Base-by-base conservation (phyloP, 2,329 filamentous ascomycete species). In the Tolypocladium tundrense region DNA sequence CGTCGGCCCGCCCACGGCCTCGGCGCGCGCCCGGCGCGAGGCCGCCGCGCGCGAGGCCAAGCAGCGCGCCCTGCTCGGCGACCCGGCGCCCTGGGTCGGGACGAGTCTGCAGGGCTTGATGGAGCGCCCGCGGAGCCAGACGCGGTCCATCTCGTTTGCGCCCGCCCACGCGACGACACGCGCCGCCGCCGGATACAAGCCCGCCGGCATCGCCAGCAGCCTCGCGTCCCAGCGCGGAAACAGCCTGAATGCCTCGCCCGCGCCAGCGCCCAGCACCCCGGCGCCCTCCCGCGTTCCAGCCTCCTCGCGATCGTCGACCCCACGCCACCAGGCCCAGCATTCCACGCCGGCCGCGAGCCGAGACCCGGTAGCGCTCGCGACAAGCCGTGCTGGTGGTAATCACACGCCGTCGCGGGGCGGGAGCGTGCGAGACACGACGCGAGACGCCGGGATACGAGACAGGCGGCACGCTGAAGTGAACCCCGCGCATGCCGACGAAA, bases 51-150 rank as follows among this genome's bases (percentile, higher is more conserved):
- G 68, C 41, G 55, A 52, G 9, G 56, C 54, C 1, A 70, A 66
- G 55, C 70, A 71, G 63, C 62, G 65, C 24, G 59, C 59, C 16
- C 51, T 66, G 19, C 53, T 66, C 19, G 55, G 33, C 4, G 58
- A 58, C 11, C 43, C 48, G 16, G 54, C 40, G 54, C 63, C 67
- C 1, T 70, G 66, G 63, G 63, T 64, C 24, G 69, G 69, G 0
- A 69, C 69, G 1, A 71, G 72, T 5, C 62, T 80, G 35, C 65
- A 71, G 57, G 74, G 76, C 2, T 65, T 80, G 48, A 74, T 79
- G 71, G 72, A 78, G 56, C 74, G 70, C 16, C 74, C 72, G 31
- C 66, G 67, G 55, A 71, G 70, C 60, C 66, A 71, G 54, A 60
- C 61, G 33, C 66, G 63, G 57, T 62, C 64, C 55, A 67, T 71